A percentile compares a stretch with the other conserved stretches of the same genome.
Evolutionary conservation across 805 yeast genomes (phyloP).

Genomic region (Spencermartinsiella europaea): DNA sequence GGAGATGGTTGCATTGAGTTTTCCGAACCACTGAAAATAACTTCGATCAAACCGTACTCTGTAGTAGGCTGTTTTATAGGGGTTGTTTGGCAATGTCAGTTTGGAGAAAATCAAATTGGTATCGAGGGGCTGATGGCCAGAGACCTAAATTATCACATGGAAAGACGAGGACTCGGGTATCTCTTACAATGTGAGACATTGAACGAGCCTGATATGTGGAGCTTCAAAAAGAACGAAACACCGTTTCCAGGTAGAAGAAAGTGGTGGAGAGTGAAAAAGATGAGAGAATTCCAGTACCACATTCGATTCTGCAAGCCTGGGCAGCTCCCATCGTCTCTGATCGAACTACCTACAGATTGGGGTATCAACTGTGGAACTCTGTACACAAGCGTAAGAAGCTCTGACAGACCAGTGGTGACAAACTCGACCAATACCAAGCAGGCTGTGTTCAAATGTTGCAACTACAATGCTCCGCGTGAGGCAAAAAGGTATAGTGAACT

Average conservation of each 20-base stretch:
- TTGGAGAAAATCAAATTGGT: slow-evolving; percentile 3
- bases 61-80: slow-evolving; percentile 9
- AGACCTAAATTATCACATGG: slow-evolving; percentile 3
- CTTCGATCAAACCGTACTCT: background rate
- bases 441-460: slow-evolving; percentile 15
- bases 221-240: slow-evolving; percentile 12
- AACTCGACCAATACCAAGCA: background rate
- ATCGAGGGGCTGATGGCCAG: background rate
- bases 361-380: slow-evolving; percentile 3
- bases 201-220: slow-evolving; percentile 13
- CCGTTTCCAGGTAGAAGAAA: slow-evolving; percentile 14
- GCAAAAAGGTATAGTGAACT: slow-evolving; percentile 3
- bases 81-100: slow-evolving; percentile 9
- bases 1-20: slow-evolving; percentile 8
- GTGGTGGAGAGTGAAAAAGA: slow-evolving; percentile 18
- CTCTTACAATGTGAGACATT: slow-evolving; percentile 7
- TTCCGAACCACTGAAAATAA: slow-evolving; percentile 15
- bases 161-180: slow-evolving; percentile 1
- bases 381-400: background rate
- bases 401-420: background rate
- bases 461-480: slow-evolving; percentile 2
- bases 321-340: slow-evolving; percentile 2
- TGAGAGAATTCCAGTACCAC: background rate
- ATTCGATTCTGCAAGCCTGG: slow-evolving; percentile 1
- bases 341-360: background rate